Evolutionary conservation across 805 yeast species (phyloP), one percentile per base, ranked within the genome.

Genomic region (Monosporozyma yasuniensis): DNA sequence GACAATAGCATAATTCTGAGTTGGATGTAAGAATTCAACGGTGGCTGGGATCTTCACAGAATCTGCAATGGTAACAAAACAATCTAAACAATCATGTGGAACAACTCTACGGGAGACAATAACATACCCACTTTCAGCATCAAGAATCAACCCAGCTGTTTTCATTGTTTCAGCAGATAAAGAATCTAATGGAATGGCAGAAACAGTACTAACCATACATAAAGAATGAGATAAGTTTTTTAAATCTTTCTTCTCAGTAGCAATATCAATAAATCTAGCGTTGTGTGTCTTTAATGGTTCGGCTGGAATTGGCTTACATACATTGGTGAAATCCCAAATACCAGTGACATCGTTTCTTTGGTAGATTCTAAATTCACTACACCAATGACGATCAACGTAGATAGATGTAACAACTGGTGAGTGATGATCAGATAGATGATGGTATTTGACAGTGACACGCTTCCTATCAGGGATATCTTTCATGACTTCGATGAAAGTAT

Each of bases 301-400:
- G 2, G 87, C 77, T 3, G 83, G 80, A 22, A 81, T 61, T 3
- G 93, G 82, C 27, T 79, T 70, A 5, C 74, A 78, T 7, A 79
- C 61, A 39, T 72, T 72, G 19, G 65, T 61, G 55, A 72, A 77
- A 54, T 79, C 83, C 84, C 84, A 79, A 23, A 78, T 56, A 18
- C 84, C 84, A 1, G 81, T 72, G 21, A 51, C 56, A 55, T 79
- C 81, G 55, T 80, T 65, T 76, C 84, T 68, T 69, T 84, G 57
- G 2, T 93, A 93, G 45, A 83, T 57, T 56, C 83, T 76, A 65
- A 88, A 84, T 43, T 81, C 74, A 7, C 82, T 75, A 50, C 77
- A 73, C 96, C 96, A 89, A 67, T 87, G 96, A 55, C 96, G 80
- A 60, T 88, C 96, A 47, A 89, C 76, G 58, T 77, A 79, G 10